Evolutionary conservation across 352 stramenopile genomes (phyloP), one percentile per base, ranked within the genome.

Genomic region (Halophytophthora polymorphica): DNA sequence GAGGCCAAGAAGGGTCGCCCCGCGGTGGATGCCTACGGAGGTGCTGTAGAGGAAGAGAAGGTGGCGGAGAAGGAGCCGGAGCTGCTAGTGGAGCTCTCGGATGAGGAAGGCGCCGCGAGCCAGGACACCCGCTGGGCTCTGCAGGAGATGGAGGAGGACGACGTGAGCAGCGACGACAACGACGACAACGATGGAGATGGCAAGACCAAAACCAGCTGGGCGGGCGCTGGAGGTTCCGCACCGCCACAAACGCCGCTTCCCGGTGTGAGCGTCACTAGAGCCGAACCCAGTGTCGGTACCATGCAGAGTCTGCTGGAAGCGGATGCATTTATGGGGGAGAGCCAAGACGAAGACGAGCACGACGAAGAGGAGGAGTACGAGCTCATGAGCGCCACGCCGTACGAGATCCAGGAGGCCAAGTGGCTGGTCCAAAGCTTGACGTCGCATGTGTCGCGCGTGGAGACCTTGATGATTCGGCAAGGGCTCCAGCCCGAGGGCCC

Each of bases 401-500:
- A 39, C 40, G 62, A 73, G 31, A 15, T 61, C 17, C 50, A 25
- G 3, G 58, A 72, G 57, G 66, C 58, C 7, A 66, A 61, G 23
- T 58, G 39, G 50, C 28, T 74, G 12, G 13, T 69, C 36, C 45
- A 58, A 25, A 71, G 66, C 33, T 50, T 86, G 19, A 53, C 53
- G 11, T 38, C 56, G 12, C 56, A 52, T 19, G 46, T 82, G 17
- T 64, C 74, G 15, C 23, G 56, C 2, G 40, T 60, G 8, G 74
- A 86, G 42, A 40, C 52, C 28, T 45, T 25, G 10, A 69, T 51
- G 13, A 71, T 86, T 47, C 39, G 44, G 35, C 58, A 58, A 14
- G 70, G 72, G 36, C 40, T 59, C 6, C 50, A 56, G 34, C 45
- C 72, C 46, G 59, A 46, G 22, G 75, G 75, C 0, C 72, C 75